Evolutionary conservation across 192 early-diverging fungal genomes (phyloP), one percentile per base, ranked within the genome.

Genomic region (Umbelopsis ramanniana): DNA sequence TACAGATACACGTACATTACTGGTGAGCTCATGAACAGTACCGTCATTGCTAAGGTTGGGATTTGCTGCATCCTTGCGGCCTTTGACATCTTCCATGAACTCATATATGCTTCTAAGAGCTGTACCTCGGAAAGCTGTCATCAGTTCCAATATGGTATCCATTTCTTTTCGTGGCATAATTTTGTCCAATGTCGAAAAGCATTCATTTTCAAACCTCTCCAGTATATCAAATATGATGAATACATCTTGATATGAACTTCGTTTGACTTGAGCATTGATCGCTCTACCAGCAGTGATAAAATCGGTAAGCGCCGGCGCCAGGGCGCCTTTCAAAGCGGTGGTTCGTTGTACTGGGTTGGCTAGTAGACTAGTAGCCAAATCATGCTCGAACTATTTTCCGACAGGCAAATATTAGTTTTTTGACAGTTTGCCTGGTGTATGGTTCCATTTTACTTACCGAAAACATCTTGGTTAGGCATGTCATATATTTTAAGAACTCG

Each of bases 1-100:
- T 3, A 37, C 4, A 7, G 15, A 7, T 12, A 12, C 24, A 52
- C 88, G 73, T 86, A 92, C 93, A 77, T 86, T 90, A 75, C 88
- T 92, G 0, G 93, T 91, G 35, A 93, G 74, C 80, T 96, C 93
- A 72, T 93, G 89, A 3, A 96, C 91, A 43, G 93, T 94, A 68
- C 93, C 94, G 76, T 96, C 94, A 29, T 76, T 77, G 26, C 92
- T 88, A 55, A 95, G 76, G 8, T 81, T 80, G 29, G 77, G 72
- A 52, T 79, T 76, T 63, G 78, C 72, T 22, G 76, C 47, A 29
- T 85, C 82, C 45, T 82, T 46, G 50, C 76, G 69, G 75, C 89
- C 92, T 75, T 89, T 89, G 45, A 92, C 81, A 43, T 93, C 91
- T 17, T 90, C 89, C 53, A 88, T 79, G 74, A 93, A 90, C 15